Percentiles rank a stretch among this genome's conserved stretches.
These are phyloP conservation scores for Monilinia fructigena DNA, from an alignment of 2,329 filamentous ascomycete genomes.

Conservation along the genomic window DNA sequence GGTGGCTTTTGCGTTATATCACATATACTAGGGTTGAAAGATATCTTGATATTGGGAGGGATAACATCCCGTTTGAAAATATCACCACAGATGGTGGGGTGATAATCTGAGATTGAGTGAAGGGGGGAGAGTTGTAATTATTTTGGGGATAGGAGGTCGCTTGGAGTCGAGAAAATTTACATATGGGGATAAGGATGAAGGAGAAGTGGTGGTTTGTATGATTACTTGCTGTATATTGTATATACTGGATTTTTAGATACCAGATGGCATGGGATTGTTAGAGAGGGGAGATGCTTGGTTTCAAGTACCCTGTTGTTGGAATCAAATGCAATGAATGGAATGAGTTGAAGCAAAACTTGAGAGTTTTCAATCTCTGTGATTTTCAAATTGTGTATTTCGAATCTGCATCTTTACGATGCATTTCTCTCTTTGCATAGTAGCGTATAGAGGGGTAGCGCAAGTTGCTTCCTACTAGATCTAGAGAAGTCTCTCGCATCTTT, in stretches of 20 bases:
- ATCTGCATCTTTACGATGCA: too few species aligned
- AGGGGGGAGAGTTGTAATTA: slow-evolving; percentile 13
- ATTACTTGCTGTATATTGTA: slow-evolving; percentile 9
- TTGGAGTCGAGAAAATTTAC: neutral
- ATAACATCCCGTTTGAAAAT: slow-evolving; percentile 5
- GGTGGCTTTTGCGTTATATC: slow-evolving; percentile 10
- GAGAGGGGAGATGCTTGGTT: neutral
- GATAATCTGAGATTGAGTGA: neutral
- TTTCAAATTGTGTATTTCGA: neutral
- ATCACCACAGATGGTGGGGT: neutral
- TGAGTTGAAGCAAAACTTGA: neutral
- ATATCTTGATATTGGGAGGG: slow-evolving; percentile 3
- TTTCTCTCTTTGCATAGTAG: too few species aligned
- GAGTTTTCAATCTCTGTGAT: neutral
- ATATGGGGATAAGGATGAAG: neutral
- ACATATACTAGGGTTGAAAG: slow-evolving; percentile 3
- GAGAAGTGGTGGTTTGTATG: slow-evolving; percentile 9
- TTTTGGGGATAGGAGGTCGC: neutral
- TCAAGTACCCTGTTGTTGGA: slow-evolving; percentile 3
- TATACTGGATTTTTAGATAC: slow-evolving; percentile 17
- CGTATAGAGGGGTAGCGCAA: too few species aligned
- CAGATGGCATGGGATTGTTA: neutral
- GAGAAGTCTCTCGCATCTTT: too few species aligned
- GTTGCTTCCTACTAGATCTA: too few species aligned
- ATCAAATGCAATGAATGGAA: neutral